phyloP scores from a whole-genome alignment of 148 eudicot species.

The Linanthus parryae region DNA sequence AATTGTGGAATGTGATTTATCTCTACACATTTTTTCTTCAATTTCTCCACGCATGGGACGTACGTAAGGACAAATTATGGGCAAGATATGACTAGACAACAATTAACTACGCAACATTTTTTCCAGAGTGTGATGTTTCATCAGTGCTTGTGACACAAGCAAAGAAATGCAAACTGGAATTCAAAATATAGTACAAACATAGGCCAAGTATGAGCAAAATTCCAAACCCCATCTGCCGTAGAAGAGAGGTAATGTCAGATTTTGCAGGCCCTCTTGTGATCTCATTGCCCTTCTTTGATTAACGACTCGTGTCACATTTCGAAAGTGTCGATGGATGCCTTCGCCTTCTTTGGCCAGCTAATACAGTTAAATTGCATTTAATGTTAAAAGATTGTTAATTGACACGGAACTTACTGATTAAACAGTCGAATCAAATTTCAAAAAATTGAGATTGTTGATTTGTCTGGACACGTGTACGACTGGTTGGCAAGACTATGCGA shows the following conservation, averaged over 20 bases:
- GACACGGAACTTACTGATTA: background rate
- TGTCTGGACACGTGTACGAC: background rate
- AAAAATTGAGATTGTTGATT: background rate
- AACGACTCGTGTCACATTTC: conserved; percentile 1
- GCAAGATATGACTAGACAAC: no score
- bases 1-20: no score
- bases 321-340: background rate
- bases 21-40: no score
- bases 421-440: background rate
- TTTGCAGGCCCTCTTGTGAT: conserved; percentile 2
- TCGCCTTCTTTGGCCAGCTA: background rate
- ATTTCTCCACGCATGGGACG: no score
- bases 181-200: no score
- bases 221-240: conserved; percentile 8
- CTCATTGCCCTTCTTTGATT: background rate
- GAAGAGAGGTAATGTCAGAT: conserved; percentile 8
- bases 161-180: no score
- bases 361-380: background rate
- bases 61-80: no score
- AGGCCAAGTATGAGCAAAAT: no score
- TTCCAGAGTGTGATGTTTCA: no score
- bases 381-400: conserved; percentile 1
- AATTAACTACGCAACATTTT: no score
- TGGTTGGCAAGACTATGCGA: no score
- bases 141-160: no score